Base-by-base conservation (phyloP, 805 yeast genomes). In the Sugiyamaella mastotermitis region DNA sequence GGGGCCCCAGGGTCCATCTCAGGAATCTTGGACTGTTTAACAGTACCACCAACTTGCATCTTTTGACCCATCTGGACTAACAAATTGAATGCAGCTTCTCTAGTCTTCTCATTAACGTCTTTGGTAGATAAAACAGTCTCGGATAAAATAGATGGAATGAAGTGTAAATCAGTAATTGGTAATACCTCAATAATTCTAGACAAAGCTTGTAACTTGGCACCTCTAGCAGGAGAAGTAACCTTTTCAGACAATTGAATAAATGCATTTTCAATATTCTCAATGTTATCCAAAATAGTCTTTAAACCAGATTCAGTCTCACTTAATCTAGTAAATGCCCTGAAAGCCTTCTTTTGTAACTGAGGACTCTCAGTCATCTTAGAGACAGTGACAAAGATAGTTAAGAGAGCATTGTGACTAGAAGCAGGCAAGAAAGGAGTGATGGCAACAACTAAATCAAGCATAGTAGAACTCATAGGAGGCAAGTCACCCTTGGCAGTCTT, bases 61-160 rank as follows among this genome's bases (percentile, higher is more conserved):
- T 73, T 76, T 33, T 75, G 64, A 46, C 90, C 97, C 86, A 88
- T 84, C 28, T 74, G 71, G 31, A 85, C 78, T 42, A 92, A 68
- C 24, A 83, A 71, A 31, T 75, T 72, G 58, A 80, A 92, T 1
- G 97, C 80, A 11, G 78, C 66, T 46, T 79, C 83, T 57, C 99
- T 76, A 1, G 96, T 77, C 64, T 85, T 84, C 61, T 92, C 98
- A 58, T 90, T 94, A 39, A 78, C 80, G 55, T 87, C 96, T 61
- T 90, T 92, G 5, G 97, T 88, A 20, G 86, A 78, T 51, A 92
- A 67, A 39, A 92, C 90, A 17, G 87, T 79, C 65, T 92, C 97
- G 38, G 95, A 85, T 25, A 87, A 68, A 27, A 83, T 64, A 8
- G 82, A 69, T 16, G 96, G 95, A 48, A 92, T 78, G 58, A 88